phyloP scores from a whole-genome alignment of 495 filamentous ascomycete species.

The Penicillium silybi region DNA sequence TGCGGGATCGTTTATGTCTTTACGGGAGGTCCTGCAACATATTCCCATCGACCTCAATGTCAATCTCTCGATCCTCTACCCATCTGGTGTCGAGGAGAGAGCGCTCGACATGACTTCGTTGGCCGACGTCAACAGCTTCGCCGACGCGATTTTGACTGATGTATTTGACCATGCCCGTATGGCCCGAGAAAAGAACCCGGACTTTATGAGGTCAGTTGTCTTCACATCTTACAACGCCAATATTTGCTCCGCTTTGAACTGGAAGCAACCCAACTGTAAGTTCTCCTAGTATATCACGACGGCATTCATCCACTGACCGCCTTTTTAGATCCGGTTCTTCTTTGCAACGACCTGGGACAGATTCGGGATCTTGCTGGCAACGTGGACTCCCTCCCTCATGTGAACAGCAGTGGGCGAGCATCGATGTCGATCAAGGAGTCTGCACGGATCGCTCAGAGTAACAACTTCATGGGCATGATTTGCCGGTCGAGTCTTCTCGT shows the following conservation, averaged over 20 bases:
- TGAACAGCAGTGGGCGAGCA: constrained; percentile 62
- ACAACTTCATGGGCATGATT: constrained; percentile 97
- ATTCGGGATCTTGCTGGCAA: constrained; percentile 46
- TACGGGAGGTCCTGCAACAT: constrained; percentile 67
- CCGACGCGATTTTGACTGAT: constrained; percentile 73
- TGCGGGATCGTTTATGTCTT: constrained; percentile 66
- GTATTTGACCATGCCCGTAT: constrained; percentile 89
- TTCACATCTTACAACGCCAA: constrained; percentile 88
- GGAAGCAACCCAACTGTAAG: constrained; percentile 97
- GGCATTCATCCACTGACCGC: background rate
- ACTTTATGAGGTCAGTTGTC: constrained; percentile 76
- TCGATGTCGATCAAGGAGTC: constrained; percentile 90
- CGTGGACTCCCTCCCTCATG: constrained; percentile 33
- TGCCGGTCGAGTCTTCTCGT: constrained; percentile 83
- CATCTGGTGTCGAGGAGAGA: constrained; percentile 67
- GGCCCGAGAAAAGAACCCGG: constrained; percentile 62
- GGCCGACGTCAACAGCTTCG: constrained; percentile 80
- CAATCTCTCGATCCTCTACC: constrained; percentile 83
- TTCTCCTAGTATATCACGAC: background rate
- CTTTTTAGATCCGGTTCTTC: constrained; percentile 73
- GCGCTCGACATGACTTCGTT: constrained; percentile 62
- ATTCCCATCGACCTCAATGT: constrained; percentile 76
- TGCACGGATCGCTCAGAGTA: constrained; percentile 86
- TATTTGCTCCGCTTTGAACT: constrained; percentile 90
- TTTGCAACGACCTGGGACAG: constrained; percentile 85